Evolutionary conservation across 2,329 filamentous ascomycete species (phyloP).

Genomic region (Epichloe aotearoae): DNA sequence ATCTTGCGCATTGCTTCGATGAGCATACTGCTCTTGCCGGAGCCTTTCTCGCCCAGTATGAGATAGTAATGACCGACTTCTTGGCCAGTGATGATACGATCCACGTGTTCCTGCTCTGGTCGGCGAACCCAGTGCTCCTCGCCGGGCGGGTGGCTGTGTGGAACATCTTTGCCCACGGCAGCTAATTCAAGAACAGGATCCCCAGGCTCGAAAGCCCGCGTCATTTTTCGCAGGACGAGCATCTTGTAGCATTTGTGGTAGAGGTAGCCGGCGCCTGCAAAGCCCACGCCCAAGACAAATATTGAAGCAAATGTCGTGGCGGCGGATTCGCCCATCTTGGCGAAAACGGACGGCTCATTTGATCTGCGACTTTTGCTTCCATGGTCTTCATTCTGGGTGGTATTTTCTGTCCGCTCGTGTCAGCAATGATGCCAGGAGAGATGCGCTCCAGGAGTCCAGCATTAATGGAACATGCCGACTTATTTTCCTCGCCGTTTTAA

Average conservation of each 20-base stretch:
- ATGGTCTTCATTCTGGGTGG: background rate
- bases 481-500: background rate
- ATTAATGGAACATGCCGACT: background rate
- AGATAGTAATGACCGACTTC: conserved; percentile 77
- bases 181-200: conserved; percentile 81
- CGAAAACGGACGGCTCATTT: conserved; percentile 25
- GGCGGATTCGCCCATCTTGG: conserved; percentile 61
- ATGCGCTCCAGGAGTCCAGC: background rate
- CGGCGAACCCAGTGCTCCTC: conserved; percentile 58
- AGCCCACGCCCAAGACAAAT: conserved; percentile 52
- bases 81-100: conserved; percentile 66
- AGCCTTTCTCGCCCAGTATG: conserved; percentile 88
- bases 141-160: conserved; percentile 27
- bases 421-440: background rate
- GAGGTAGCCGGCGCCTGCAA: conserved; percentile 54
- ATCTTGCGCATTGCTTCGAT: conserved; percentile 89
- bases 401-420: background rate
- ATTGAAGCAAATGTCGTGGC: conserved; percentile 67
- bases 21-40: conserved; percentile 93
- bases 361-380: background rate
- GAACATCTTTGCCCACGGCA: conserved; percentile 46
- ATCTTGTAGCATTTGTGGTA: conserved; percentile 83
- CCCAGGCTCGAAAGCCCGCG: conserved; percentile 79
- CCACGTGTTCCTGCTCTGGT: conserved; percentile 68
- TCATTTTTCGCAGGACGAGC: conserved; percentile 83